phyloP scores from a whole-genome alignment of 371 early-diverging fungal genomes.

The Mucor piriformis region DNA sequence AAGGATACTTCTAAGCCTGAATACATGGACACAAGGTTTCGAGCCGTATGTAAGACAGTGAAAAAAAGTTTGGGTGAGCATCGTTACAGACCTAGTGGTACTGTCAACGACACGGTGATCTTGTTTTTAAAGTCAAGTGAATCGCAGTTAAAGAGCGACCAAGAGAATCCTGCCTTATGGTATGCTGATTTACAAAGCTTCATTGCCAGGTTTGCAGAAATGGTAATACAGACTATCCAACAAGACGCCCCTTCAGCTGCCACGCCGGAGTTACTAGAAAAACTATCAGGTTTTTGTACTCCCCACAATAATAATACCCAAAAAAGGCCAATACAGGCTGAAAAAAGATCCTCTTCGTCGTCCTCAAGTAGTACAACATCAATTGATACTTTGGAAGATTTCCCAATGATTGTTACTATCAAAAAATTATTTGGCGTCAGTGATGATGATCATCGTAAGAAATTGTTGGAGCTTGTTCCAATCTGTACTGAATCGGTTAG shows the following conservation, averaged over 20 bases:
- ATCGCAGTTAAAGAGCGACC: slow-evolving; percentile 26
- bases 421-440: slow-evolving; percentile 29
- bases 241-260: slow-evolving; percentile 42
- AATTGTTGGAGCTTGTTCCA: slow-evolving; percentile 19
- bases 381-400: slow-evolving; percentile 11
- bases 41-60: slow-evolving; percentile 25
- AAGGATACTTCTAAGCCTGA: slow-evolving; percentile 30
- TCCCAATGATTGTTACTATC: slow-evolving; percentile 32
- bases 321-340: slow-evolving; percentile 1
- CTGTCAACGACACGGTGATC: slow-evolving; percentile 42
- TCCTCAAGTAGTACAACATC: background rate
- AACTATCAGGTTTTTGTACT: slow-evolving; percentile 12
- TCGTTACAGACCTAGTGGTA: slow-evolving; percentile 36
- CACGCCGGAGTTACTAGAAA: slow-evolving; percentile 45
- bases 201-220: slow-evolving; percentile 36
- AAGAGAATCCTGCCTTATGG: slow-evolving; percentile 26
- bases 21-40: slow-evolving; percentile 32
- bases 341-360: slow-evolving; percentile 6
- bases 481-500: slow-evolving; percentile 41
- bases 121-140: slow-evolving; percentile 41
- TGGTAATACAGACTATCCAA: slow-evolving; percentile 44
- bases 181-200: slow-evolving; percentile 37
- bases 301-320: slow-evolving; percentile 2
- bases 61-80: slow-evolving; percentile 34
- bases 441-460: slow-evolving; percentile 26